These are phyloP conservation scores for Sutorius eximius DNA, from an alignment of 1,284 basidiomycete genomes.

Conservation along the genomic window DNA sequence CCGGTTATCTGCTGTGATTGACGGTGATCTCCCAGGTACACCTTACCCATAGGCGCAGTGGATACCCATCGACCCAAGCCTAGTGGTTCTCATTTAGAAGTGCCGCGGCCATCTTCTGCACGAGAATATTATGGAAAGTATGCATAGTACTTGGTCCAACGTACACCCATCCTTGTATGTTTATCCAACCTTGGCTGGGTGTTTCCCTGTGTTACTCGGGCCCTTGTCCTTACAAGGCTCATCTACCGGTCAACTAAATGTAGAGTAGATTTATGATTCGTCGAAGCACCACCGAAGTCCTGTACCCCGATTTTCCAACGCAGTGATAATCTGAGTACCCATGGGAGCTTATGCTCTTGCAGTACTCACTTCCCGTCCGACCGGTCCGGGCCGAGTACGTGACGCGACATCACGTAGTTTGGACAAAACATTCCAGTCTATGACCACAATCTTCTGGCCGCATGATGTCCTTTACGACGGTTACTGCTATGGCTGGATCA, in stretches of 20 bases:
- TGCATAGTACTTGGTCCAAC: conserved; percentile 5
- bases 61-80: conserved; percentile 95
- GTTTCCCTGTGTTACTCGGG: background rate
- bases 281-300: background rate
- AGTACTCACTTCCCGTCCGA: conserved; percentile 9
- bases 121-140: conserved; percentile 35
- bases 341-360: too few species aligned
- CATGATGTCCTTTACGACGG: conserved; percentile 43
- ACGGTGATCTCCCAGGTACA: conserved; percentile 51
- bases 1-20: background rate
- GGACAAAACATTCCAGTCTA: conserved; percentile 7
- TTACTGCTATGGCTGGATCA: conserved; percentile 56
- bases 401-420: background rate
- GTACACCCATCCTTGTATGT: background rate
- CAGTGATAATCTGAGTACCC: too few species aligned
- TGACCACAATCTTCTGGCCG: conserved; percentile 59
- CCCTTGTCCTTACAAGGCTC: background rate
- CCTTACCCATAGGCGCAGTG: conserved; percentile 86
- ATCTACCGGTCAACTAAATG: background rate
- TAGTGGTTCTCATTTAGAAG: conserved; percentile 23
- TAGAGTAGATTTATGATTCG: background rate
- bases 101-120: conserved; percentile 12
- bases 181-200: background rate
- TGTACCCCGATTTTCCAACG: background rate
- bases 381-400: conserved; percentile 10